Percentiles rank a stretch among this genome's conserved stretches.
Conservation (phyloP, 306 rosid species). For the Sesbania bispinosa region DNA sequence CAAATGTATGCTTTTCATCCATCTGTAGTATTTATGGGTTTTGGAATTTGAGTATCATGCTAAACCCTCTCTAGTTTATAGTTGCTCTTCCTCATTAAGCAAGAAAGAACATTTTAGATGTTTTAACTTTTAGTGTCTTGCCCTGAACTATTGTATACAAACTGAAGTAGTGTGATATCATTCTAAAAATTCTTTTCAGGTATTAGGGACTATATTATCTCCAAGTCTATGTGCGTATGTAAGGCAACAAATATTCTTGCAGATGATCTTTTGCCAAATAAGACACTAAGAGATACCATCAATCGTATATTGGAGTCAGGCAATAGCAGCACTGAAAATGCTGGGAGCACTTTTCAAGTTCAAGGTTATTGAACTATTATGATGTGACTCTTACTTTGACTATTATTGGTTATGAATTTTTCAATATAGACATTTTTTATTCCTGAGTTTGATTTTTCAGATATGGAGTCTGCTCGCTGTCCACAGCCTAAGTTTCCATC, state of each 20-base stretch:
- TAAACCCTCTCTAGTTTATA: not conserved
- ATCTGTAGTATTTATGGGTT: not conserved
- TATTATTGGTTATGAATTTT: not conserved
- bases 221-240: conserved; percentile 74
- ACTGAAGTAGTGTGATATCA: not conserved
- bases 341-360: conserved; percentile 78
- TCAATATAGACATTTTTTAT: not conserved
- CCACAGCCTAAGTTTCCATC: conserved; percentile 84
- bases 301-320: conserved; percentile 93
- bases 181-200: conserved; percentile 49
- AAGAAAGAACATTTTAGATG: not conserved
- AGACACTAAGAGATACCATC: conserved; percentile 89
- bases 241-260: conserved; percentile 89
- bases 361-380: conserved; percentile 64
- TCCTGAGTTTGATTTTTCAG: conserved; percentile 39
- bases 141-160: conserved; percentile 6
- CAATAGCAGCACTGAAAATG: conserved; percentile 94
- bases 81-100: not conserved
- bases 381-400: conserved; percentile 12
- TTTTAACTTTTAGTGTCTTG: not conserved
- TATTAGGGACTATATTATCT: conserved; percentile 75
- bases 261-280: conserved; percentile 94
- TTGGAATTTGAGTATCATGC: not conserved
- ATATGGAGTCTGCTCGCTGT: conserved; percentile 97
- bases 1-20: conserved; percentile 60